A percentile compares a stretch with the other conserved stretches of the same genome.
Conservation (phyloP, 495 filamentous ascomycete species). For the Pyrenula aspistea region DNA sequence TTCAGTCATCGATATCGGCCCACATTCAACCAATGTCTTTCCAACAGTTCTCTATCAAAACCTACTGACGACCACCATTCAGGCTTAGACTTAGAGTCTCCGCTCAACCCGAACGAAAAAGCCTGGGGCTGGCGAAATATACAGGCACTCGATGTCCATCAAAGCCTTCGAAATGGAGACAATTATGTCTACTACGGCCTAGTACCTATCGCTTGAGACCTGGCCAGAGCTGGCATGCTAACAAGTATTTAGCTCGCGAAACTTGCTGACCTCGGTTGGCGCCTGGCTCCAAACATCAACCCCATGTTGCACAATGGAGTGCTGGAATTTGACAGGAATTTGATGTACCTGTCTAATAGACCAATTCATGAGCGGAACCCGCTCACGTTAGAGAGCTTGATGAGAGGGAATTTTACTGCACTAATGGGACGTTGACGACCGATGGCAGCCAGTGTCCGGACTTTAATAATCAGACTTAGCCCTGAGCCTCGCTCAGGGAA, state of each 20-base stretch:
- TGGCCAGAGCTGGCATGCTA: neutral
- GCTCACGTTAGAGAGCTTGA: neutral
- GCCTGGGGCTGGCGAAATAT: neutral
- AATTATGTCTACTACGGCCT: neutral
- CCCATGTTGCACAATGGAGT: neutral
- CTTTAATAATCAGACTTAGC: neutral
- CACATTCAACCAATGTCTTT: neutral
- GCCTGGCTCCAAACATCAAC: neutral
- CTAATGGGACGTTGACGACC: neutral
- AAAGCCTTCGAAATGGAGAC: neutral
- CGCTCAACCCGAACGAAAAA: neutral
- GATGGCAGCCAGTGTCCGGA: neutral
- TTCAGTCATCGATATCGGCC: neutral
- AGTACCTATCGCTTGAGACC: neutral
- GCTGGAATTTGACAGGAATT: neutral
- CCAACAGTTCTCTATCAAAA: neutral
- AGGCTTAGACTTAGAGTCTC: neutral
- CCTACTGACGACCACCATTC: neutral
- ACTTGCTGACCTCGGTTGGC: neutral
- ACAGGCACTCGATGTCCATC: neutral
- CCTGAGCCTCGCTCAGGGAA: no score
- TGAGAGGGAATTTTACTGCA: neutral
- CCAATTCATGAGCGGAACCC: neutral
- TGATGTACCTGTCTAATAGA: neutral
- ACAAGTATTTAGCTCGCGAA: neutral